Conservation (phyloP, 352 stramenopile genomes). For the Globisporangium carolinianum region DNA sequence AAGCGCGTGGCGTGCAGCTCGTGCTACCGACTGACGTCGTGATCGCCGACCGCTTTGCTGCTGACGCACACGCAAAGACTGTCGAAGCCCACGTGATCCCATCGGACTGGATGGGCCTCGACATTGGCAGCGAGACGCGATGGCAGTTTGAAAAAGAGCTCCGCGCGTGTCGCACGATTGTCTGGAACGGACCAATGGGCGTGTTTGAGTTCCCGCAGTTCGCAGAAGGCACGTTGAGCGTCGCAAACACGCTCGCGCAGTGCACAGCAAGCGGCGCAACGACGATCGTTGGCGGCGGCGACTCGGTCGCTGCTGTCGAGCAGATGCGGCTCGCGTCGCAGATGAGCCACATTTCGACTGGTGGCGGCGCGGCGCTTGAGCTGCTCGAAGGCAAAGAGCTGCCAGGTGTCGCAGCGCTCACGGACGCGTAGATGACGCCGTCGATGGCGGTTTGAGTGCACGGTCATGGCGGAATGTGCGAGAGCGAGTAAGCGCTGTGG, state of each 20-base stretch:
- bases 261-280: constrained; percentile 76
- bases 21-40: constrained; percentile 93
- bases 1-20: constrained; percentile 83
- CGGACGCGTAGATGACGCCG: constrained; percentile 23
- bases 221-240: constrained; percentile 89
- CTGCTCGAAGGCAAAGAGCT: constrained; percentile 98
- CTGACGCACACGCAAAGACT: constrained; percentile 51
- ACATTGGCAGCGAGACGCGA: constrained; percentile 63
- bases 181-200: constrained; percentile 96
- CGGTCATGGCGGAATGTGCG: too few species aligned
- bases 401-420: constrained; percentile 95
- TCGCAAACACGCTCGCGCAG: constrained; percentile 90
- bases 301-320: constrained; percentile 95
- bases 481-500: too few species aligned
- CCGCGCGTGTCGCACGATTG: constrained; percentile 87
- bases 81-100: constrained; percentile 85
- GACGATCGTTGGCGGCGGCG: constrained; percentile 92
- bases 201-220: constrained; percentile 98
- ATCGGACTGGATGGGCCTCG: constrained; percentile 94
- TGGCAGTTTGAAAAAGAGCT: constrained; percentile 78
- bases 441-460: too few species aligned
- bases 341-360: constrained; percentile 97
- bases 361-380: constrained; percentile 97
- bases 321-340: constrained; percentile 87
- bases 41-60: constrained; percentile 86